Base-by-base conservation (phyloP, 2,329 filamentous ascomycete genomes). In the Escovopsis weberi region DNA sequence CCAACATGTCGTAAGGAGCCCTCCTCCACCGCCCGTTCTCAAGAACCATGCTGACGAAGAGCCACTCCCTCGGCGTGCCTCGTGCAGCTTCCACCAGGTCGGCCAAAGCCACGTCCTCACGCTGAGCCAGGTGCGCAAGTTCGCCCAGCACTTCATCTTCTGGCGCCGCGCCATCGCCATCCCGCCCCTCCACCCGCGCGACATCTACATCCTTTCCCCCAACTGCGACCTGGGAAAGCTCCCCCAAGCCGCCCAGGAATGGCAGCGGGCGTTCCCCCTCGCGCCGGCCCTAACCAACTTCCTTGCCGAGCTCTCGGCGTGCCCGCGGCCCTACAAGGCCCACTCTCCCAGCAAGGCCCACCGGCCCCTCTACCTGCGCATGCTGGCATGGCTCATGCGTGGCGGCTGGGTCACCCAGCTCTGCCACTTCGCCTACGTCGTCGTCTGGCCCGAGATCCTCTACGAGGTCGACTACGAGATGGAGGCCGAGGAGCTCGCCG, bases 341-440 rank as follows among this genome's bases (percentile, higher is more conserved):
- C 81, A 93, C 50, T 87, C 88, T 37, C 89, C 89, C 0, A 87
- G 80, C 55, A 87, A 88, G 58, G 82, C 85, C 53, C 87, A 95
- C 57, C 83, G 89, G 37, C 79, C 81, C 6, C 79, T 80, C 2
- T 98, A 95, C 59, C 81, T 96, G 60, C 76, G 85, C 32, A 94
- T 96, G 60, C 68, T 98, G 26, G 87, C 86, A 19, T 98, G 89
- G 86, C 73, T 98, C 8, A 78, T 96, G 66, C 79, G 88, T 35
- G 83, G 86, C 38, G 87, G 86, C 12, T 94, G 91, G 84, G 88
- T 95, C 1, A 94, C 85, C 1, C 88, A 95, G 59, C 72, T 98
- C 6, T 84, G 87, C 48, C 91, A 86, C 1, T 95, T 93, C 59
- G 85, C 82, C 11, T 94, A 91, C 69, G 78, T 96, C 37, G 76